Conservation (phyloP, 306 rosid genomes). For the Fragaria vesca region DNA sequence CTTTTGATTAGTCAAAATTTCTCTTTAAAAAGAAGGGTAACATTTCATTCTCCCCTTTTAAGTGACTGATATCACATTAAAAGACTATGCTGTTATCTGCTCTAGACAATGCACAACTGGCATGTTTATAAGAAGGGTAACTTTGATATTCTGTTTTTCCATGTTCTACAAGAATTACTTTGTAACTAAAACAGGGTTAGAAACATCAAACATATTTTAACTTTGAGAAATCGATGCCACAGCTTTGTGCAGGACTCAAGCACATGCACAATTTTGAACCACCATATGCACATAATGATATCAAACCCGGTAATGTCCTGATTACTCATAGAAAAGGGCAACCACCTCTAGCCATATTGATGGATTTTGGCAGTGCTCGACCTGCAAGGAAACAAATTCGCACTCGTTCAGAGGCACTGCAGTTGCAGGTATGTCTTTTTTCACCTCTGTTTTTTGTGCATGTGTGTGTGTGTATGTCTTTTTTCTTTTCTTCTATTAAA, state of each 20-base stretch:
- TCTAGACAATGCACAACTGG: not conserved
- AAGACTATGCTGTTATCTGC: slow-evolving; percentile 12
- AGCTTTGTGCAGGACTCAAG: slow-evolving; percentile 98
- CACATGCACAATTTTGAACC: slow-evolving; percentile 94
- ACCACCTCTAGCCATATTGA: slow-evolving; percentile 86
- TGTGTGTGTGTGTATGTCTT: not conserved
- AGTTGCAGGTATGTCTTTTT: slow-evolving; percentile 69
- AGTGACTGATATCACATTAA: slow-evolving; percentile 8
- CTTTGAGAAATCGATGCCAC: slow-evolving; percentile 36
- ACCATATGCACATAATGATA: slow-evolving; percentile 94
- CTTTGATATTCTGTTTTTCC: not conserved
- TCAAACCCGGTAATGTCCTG: slow-evolving; percentile 96
- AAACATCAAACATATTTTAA: slow-evolving; percentile 28
- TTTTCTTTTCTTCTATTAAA: not conserved
- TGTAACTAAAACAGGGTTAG: not conserved
- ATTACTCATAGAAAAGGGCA: slow-evolving; percentile 73
- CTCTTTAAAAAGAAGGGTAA: not conserved
- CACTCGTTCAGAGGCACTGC: slow-evolving; percentile 87
- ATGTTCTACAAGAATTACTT: slow-evolving; percentile 1
- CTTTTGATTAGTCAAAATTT: slow-evolving; percentile 1
- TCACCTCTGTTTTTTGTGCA: not conserved
- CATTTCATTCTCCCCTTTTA: not conserved
- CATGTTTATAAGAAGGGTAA: not conserved
- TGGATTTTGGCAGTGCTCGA: slow-evolving; percentile 98
- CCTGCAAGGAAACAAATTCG: slow-evolving; percentile 81